Conservation (phyloP, 2,329 filamentous ascomycete genomes). For the Lachnellula hyalina region DNA sequence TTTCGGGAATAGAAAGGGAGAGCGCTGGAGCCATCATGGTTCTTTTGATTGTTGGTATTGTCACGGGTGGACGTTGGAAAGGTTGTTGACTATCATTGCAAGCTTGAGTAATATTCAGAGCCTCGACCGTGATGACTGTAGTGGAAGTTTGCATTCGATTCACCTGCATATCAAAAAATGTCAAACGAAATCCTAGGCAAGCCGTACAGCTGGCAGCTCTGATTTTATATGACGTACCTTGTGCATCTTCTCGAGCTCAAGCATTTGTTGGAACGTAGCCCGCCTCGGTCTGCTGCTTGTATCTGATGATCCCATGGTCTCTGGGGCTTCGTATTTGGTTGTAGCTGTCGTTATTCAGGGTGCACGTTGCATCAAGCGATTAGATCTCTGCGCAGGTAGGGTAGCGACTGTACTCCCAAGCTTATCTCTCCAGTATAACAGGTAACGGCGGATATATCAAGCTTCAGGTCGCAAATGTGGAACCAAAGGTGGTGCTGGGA, state of each 20-base stretch:
- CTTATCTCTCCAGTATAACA: too few relatives aligned
- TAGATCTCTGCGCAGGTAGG: too few relatives aligned
- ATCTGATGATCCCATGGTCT: too few relatives aligned
- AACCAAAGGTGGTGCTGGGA: too few relatives aligned
- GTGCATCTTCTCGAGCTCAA: constrained; percentile 52
- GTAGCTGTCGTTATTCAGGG: too few relatives aligned
- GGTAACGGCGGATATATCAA: too few relatives aligned
- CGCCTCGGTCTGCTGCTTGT: constrained; percentile 5
- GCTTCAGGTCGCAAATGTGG: too few relatives aligned
- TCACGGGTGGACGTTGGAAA: constrained; percentile 7
- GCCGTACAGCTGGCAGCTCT: constrained; percentile 18
- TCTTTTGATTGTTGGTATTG: constrained; percentile 11
- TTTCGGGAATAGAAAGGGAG: constrained; percentile 14
- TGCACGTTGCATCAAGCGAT: too few relatives aligned
- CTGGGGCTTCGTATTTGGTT: too few relatives aligned
- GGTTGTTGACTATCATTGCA: constrained; percentile 9
- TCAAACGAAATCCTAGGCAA: constrained; percentile 25
- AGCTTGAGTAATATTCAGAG: constrained; percentile 10
- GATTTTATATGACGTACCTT: constrained; percentile 42
- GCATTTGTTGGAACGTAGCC: constrained; percentile 47
- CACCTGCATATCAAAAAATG: constrained; percentile 32
- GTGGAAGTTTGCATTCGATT: constrained; percentile 32
- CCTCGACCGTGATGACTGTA: constrained; percentile 2
- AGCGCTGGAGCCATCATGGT: constrained; percentile 22
- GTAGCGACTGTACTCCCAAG: too few relatives aligned